Percentiles rank a stretch among this genome's conserved stretches.
Conservation (phyloP, 805 yeast genomes). For the Torulaspora indica region DNA sequence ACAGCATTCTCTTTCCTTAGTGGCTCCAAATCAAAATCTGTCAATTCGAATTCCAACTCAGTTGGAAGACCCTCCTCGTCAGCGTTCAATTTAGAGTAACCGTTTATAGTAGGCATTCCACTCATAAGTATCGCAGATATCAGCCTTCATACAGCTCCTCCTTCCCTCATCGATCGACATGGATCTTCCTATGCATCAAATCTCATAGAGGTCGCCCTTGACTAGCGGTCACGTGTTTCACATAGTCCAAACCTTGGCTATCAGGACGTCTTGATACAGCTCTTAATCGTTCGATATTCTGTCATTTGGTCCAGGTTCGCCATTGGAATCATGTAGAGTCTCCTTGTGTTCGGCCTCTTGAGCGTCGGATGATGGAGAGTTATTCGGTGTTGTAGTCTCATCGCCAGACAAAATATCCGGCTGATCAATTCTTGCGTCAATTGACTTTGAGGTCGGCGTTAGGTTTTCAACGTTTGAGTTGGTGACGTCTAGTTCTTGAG, state of each 20-base stretch:
- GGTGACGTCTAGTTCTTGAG: not conserved
- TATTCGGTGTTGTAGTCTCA: not conserved
- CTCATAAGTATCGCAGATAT: not conserved
- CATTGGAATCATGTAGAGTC: not conserved
- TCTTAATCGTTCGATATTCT: constrained; percentile 14
- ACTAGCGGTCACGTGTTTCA: not conserved
- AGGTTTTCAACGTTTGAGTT: not conserved
- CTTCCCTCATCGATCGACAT: not conserved
- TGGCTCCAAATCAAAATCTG: constrained; percentile 9
- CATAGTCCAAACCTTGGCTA: constrained; percentile 1
- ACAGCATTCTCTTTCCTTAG: not conserved
- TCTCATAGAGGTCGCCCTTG: no score
- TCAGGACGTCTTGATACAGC: constrained; percentile 22
- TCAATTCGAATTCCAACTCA: constrained; percentile 12
- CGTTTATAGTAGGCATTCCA: not conserved
- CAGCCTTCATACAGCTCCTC: not conserved
- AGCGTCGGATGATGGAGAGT: not conserved
- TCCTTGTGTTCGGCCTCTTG: not conserved
- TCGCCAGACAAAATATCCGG: not conserved
- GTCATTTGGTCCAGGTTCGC: constrained; percentile 1
- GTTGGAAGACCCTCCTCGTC: constrained; percentile 1
- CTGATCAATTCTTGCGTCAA: not conserved
- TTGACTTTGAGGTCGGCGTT: not conserved
- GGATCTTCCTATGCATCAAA: not conserved
- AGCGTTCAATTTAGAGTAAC: not conserved